Evolutionary conservation across 2,329 filamentous ascomycete genomes (phyloP), one percentile per base, ranked within the genome.

Genomic region (Clarireedia hainanense): DNA sequence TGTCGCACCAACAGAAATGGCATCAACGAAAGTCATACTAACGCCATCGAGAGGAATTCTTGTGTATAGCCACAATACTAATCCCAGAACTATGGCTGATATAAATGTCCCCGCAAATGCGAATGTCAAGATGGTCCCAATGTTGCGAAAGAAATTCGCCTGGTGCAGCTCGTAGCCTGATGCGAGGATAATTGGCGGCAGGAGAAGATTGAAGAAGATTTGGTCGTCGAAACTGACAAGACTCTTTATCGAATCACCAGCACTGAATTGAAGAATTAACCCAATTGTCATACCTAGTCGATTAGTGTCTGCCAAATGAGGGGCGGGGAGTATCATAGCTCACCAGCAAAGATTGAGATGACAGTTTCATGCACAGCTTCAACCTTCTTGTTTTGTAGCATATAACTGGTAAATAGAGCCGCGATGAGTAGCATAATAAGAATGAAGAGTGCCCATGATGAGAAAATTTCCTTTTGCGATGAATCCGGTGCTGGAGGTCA

Each of bases 91-190:
- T n/a, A 97, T 80, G 58, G 94, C 94, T 40, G 94, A 99, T 61
- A 99, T 88, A 69, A 99, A 96, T 0, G 94, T 99, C 34, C 94
- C 94, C 50, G 89, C 91, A 69, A 99, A 97, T 27, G 94, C 94
- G 71, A 99, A 99, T 4, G 94, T 97, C 63, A 99, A 76, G 66
- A 99, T 99, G 6, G 90, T 95, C 60, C 94, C 92, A 59, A 97
- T 96, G 68, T 99, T 96, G 62, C 92, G 87, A 74, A 99, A 99
- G 80, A 99, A 99, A 75, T 99, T 99, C 65, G 89, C 91, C 75
- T 99, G 94, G 71, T 99, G 94, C 59, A 99, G 74, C 73, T 99
- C 94, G 74, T 97, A 99, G 54, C 94, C 94, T 15, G 92, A 96
- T 15, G 91, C 92, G 27, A 99, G 80, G 70, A 99, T 99, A 69